Conservation (phyloP, 352 stramenopile genomes). For the Phytophthora ohioensis region DNA sequence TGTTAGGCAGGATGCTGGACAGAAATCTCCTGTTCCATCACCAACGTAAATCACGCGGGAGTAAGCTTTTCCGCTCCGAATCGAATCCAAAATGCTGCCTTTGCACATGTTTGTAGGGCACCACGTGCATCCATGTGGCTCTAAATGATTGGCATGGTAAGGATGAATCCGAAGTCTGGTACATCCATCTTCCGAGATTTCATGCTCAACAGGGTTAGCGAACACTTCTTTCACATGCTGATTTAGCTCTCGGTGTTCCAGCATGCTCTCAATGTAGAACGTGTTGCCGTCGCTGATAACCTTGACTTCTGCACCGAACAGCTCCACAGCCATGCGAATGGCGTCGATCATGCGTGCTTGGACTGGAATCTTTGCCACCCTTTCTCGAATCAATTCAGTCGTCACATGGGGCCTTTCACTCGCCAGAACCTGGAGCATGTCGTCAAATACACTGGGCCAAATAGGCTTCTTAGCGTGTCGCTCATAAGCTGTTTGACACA, state of each 20-base stretch:
- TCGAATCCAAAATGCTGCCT: conserved; percentile 67
- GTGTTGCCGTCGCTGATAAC: conserved; percentile 84
- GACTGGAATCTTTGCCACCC: conserved; percentile 59
- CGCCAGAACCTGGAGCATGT: conserved; percentile 56
- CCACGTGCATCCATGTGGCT: conserved; percentile 56
- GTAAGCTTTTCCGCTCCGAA: conserved; percentile 46
- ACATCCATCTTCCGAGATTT: conserved; percentile 21
- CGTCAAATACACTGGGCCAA: conserved; percentile 70
- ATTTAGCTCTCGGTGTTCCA: conserved; percentile 45
- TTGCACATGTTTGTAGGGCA: conserved; percentile 89
- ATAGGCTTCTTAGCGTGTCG: conserved; percentile 38
- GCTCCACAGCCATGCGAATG: conserved; percentile 53
- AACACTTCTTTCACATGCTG: conserved; percentile 53
- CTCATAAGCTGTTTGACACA: conserved; percentile 44
- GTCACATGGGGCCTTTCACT: conserved; percentile 49
- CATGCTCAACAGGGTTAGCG: conserved; percentile 57
- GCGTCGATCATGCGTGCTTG: conserved; percentile 74
- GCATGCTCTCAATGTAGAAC: conserved; percentile 81
- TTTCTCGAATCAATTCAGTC: conserved; percentile 41
- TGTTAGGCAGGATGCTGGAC: conserved; percentile 53
- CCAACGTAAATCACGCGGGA: conserved; percentile 74
- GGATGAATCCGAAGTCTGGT: conserved; percentile 57
- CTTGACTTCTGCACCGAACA: conserved; percentile 51
- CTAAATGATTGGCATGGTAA: conserved; percentile 53
- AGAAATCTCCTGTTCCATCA: conserved; percentile 77